Evolutionary conservation across 2,329 filamentous ascomycete genomes (phyloP), one percentile per base, ranked within the genome.

Genomic region (Talaromyces sp.): DNA sequence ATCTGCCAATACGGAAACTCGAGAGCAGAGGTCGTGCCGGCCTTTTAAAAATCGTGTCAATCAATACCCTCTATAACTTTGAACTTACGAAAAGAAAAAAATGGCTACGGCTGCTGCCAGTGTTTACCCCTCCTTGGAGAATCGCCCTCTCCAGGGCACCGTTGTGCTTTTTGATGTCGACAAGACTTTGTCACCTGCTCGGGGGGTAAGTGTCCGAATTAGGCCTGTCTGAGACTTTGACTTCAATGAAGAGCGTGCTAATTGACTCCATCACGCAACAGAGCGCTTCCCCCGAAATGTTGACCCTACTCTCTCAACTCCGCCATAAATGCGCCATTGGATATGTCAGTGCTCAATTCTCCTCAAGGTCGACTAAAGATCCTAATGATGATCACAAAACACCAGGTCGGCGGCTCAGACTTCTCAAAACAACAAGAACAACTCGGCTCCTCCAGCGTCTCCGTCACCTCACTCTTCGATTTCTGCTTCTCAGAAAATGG

Each of bases 401-500:
- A 18, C 1, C 60, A 80, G 78, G 77, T 98, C 65, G 95, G 95
- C 72, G 95, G 95, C 75, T 95, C 90, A 71, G 90, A 98, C 83
- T 86, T 96, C 66, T 81, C 78, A 75, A 98, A 99, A 83, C 95
- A 98, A 80, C 92, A 98, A 79, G 95, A 98, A 79, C 93, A 98
- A 81, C 86, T 98, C 66, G 92, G 92, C 75, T 84, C 86, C 3
- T 76, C 84, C 28, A 80, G 84, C 63, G 83, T 88, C 69, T 76
- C 82, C 69, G 93, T 98, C 65, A 92, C 88, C 59, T 82, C 86
- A 66, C 87, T 98, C 72, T 99, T 99, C 82, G 95, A 99, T 83
- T 99, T 91, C 81, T 95, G 90, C 85, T 99, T 99, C 81, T 83
- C 92, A 64, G 95, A 99, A 82, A 99, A 99, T 80, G 95, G 95